Base-by-base conservation (phyloP, 805 yeast genomes). In the Suhomyces xylopsoci region DNA sequence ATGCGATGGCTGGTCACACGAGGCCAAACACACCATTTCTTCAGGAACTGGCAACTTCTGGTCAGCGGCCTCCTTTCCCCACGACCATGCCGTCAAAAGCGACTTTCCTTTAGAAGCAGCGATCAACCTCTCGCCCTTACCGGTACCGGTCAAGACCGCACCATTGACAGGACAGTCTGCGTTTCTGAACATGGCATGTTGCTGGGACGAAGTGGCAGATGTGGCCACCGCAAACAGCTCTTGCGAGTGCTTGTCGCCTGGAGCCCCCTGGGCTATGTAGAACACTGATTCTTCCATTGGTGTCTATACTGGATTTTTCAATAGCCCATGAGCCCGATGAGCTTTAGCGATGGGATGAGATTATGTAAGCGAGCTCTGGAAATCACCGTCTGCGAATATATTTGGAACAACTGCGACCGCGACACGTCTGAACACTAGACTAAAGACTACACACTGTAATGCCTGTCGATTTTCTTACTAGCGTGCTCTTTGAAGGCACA, bases 41-140 rank as follows among this genome's bases (percentile, higher is more conserved):
- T 90, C 97, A 0, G 97, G 97, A 12, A 92, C 75, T 0, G 97
- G 94, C 41, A 92, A 77, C 61, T 86, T 77, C 71, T 91, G 94
- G 58, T 88, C 90, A 5, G 84, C 81, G 30, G 89, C 75, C 77
- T 83, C 88, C 58, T 85, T 83, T 19, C 89, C 87, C 74, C 84
- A 78, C 5, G 82, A 69, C 63, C 90, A 92, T 1, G 86, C 87
- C 56, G 87, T 85, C 26, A 92, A 71, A 54, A 90, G 68, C 0
- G 97, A 94, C 63, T 87, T 88, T 42, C 78, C 81, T n/a, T 76
- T 73, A 55, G 86, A 83, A 0, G 90, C 88, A 8, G 82, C 83
- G 55, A 89, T 80, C 12, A 87, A 63, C 51, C 82, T 77, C 42
- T 80, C 79, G 14, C 82, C 82, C 7, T 66, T 53, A 5, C 80